Percentiles rank a stretch among this genome's conserved stretches.
phyloP scores from a whole-genome alignment of 495 filamentous ascomycete genomes.

The Aspergillus mulundensis region DNA sequence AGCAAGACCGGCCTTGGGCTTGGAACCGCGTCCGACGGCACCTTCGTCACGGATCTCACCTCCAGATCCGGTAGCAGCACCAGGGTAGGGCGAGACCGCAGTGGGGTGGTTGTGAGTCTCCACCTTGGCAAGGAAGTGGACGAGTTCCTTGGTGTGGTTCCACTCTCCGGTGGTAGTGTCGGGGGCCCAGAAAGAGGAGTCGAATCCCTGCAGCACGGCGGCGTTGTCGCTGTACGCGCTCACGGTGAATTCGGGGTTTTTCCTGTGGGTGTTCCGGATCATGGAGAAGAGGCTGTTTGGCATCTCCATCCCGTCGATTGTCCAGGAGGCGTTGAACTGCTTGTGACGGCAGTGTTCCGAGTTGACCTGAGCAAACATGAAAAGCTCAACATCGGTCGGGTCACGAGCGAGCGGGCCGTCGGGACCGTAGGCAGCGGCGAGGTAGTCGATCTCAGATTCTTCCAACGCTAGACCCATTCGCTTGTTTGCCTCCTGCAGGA shows the following conservation, averaged over 20 bases:
- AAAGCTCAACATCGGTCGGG: conserved; percentile 89
- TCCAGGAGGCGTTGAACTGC: conserved; percentile 96
- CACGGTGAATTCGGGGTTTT: conserved; percentile 71
- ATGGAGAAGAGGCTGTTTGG: conserved; percentile 80
- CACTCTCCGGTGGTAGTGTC: conserved; percentile 79
- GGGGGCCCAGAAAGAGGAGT: conserved; percentile 79
- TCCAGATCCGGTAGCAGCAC: conserved; percentile 91
- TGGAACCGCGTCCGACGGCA: conserved; percentile 87
- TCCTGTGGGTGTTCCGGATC: conserved; percentile 90
- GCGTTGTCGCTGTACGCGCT: conserved; percentile 98
- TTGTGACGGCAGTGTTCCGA: conserved; percentile 62
- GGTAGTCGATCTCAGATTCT: conserved; percentile 85
- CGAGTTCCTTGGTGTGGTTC: conserved; percentile 78
- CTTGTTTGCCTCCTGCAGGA: conserved; percentile 78
- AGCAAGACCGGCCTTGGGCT: conserved; percentile 85
- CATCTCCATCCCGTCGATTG: conserved; percentile 85
- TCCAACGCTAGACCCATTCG: conserved; percentile 81
- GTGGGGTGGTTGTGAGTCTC: conserved; percentile 99
- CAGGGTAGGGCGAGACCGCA: conserved; percentile 77
- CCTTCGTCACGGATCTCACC: conserved; percentile 95
- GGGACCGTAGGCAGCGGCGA: conserved; percentile 76
- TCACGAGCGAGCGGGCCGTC: conserved; percentile 62
- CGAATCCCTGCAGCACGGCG: conserved; percentile 77
- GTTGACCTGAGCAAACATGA: conserved; percentile 97
- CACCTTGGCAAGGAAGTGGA: conserved; percentile 90